Base-by-base conservation (phyloP, 2,329 filamentous ascomycete genomes). In the Septoria linicola region DNA sequence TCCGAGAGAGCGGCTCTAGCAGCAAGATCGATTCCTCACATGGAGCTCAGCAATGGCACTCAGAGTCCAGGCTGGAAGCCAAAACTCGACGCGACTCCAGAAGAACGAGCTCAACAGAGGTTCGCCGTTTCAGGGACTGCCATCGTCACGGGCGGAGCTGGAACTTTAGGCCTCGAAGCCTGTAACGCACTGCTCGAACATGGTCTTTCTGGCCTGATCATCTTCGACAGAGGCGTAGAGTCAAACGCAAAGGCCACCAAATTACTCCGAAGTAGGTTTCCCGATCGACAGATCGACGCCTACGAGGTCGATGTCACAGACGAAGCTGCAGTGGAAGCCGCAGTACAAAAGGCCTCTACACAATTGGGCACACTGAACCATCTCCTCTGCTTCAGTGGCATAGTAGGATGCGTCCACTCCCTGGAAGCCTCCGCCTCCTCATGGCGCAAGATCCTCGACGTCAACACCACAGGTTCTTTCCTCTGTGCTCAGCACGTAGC, bases 391-490 rank as follows among this genome's bases (percentile, higher is more conserved):
- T 87, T 87, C 60, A 86, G 84, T 0, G 86, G 87, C 3, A 77
- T 89, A 0, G 86, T 88, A 31, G 44, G 44, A 34, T 85, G 80
- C 58, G 73, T 76, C 0, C 78, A 81, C 54, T 80, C 85, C 0
- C 67, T 85, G 1, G 80, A 84, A 1, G 81, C 84, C 72, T 69
- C 75, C 0, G 68, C 77, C 0, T 71, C 74, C 1, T 74, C 85
- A 58, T 90, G 82, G 78, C 76, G 81, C 5, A 76, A 76, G 20
- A 78, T 85, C 0, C 62, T 89, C 16, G 85, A 88, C 49, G 78
- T 90, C 63, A 91, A 91, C 64, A 80, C 84, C 1, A 87, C 84
- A 0, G 87, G 87, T 0, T 73, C 78, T 0, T 91, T 88, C 61
- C 72, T 89, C 13, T 83, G 81, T 59, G 85, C 87, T 0, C 85